Conservation (phyloP, 768 basidiomycete species). For the Boletus rubescentipes region DNA sequence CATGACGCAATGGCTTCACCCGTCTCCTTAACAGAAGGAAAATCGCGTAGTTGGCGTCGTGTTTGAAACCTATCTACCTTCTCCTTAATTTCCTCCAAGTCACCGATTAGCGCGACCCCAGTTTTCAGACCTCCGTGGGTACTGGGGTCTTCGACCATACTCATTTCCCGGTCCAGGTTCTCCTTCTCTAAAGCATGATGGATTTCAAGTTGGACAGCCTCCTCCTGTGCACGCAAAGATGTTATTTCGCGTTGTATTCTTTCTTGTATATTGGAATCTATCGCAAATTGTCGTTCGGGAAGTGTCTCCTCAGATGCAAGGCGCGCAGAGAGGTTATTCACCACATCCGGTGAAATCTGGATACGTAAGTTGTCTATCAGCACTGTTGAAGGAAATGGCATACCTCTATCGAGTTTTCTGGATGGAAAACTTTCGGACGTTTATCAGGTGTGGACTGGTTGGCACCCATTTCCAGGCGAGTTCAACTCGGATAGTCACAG, state of each 20-base stretch:
- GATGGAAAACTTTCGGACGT: constrained; percentile 58
- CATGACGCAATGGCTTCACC: constrained; percentile 68
- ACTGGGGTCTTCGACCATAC: constrained; percentile 44
- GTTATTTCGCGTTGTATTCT: constrained; percentile 70
- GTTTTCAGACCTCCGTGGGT: constrained; percentile 50
- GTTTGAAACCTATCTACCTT: constrained; percentile 73
- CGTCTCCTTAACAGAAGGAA: constrained; percentile 54
- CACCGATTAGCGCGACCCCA: constrained; percentile 64
- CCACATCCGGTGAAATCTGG: constrained; percentile 82
- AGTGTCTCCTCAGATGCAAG: constrained; percentile 56
- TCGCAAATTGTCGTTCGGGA: constrained; percentile 66
- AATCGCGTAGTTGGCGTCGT: constrained; percentile 52
- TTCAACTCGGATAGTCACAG: too few relatives aligned
- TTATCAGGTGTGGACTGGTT: constrained; percentile 59
- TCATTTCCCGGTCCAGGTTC: constrained; percentile 76
- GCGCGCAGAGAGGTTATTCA: constrained; percentile 73
- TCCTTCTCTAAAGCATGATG: constrained; percentile 81
- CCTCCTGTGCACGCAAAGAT: constrained; percentile 67
- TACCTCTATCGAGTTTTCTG: constrained; percentile 56
- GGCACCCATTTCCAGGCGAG: constrained; percentile 53
- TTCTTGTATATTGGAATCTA: constrained; percentile 72
- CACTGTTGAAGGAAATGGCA: constrained; percentile 5
- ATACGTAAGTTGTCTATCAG: constrained; percentile 6
- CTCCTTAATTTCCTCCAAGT: constrained; percentile 69
- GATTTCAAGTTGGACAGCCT: constrained; percentile 67